A percentile compares a stretch with the other conserved stretches of the same genome.
These are phyloP conservation scores for Dactylellina drechsleri DNA, from an alignment of 2,329 filamentous ascomycete genomes.

Conservation along the genomic window DNA sequence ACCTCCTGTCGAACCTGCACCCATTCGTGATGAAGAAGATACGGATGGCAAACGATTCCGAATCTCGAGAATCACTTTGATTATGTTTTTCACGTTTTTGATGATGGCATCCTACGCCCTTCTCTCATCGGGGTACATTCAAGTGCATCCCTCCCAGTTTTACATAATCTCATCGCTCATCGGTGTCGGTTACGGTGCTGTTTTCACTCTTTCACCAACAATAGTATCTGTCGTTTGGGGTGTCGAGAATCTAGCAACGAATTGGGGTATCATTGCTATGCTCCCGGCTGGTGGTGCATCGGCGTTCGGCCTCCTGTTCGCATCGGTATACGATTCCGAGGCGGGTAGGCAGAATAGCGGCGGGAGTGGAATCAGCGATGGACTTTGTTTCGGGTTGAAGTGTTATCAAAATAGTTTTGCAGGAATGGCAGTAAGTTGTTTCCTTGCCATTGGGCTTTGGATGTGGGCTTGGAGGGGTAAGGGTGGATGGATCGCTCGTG, in stretches of 20 bases:
- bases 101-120: conserved; percentile 80
- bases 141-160: conserved; percentile 80
- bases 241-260: conserved; percentile 97
- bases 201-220: conserved; percentile 88
- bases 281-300: conserved; percentile 87
- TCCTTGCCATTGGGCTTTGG: conserved; percentile 62
- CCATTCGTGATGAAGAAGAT: conserved; percentile 60
- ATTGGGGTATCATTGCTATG: conserved; percentile 95
- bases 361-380: conserved; percentile 59
- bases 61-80: conserved; percentile 81
- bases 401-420: conserved; percentile 88
- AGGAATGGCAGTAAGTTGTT: conserved; percentile 76
- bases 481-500: conserved; percentile 55
- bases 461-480: conserved; percentile 60
- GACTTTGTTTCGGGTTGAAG: conserved; percentile 79
- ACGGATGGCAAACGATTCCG: conserved; percentile 59
- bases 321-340: conserved; percentile 77
- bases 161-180: conserved; percentile 85
- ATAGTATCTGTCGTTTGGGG: conserved; percentile 98
- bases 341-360: conserved; percentile 64
- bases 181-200: conserved; percentile 89
- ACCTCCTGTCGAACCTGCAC: conserved; percentile 65
- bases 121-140: conserved; percentile 78
- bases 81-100: conserved; percentile 77
- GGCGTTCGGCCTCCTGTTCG: conserved; percentile 91